These are phyloP conservation scores for Allantophomopsis lycopodina DNA, from an alignment of 2,329 filamentous ascomycete species.

Conservation along the genomic window DNA sequence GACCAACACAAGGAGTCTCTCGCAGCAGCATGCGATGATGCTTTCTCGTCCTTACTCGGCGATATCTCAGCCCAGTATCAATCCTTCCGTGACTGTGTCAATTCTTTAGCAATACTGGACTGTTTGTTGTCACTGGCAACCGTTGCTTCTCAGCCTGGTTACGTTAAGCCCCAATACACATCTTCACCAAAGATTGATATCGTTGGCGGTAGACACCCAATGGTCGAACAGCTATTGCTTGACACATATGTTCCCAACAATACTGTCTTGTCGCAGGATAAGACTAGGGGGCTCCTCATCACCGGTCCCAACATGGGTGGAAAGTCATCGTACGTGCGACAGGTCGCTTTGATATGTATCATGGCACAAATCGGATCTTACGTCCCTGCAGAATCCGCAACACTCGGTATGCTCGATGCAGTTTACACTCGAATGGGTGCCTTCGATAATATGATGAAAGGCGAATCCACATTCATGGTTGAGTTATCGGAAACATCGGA, in stretches of 20 bases:
- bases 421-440: slow-evolving; percentile 93
- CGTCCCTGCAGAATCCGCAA: slow-evolving; percentile 65
- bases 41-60: slow-evolving; percentile 58
- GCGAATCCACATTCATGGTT: slow-evolving; percentile 96
- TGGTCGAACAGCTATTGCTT: slow-evolving; percentile 83
- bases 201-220: slow-evolving; percentile 71
- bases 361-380: slow-evolving; percentile 93
- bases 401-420: slow-evolving; percentile 73
- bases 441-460: slow-evolving; percentile 88
- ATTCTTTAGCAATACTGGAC: slow-evolving; percentile 76
- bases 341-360: slow-evolving; percentile 80
- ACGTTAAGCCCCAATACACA: slow-evolving; percentile 61
- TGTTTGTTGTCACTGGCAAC: slow-evolving; percentile 77
- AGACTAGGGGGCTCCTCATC: slow-evolving; percentile 50
- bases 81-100: slow-evolving; percentile 74
- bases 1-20: slow-evolving; percentile 93
- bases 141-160: slow-evolving; percentile 76
- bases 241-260: slow-evolving; percentile 86
- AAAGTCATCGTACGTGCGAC: slow-evolving; percentile 94
- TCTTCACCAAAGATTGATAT: slow-evolving; percentile 55
- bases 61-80: slow-evolving; percentile 79
- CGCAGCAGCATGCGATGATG: slow-evolving; percentile 77
- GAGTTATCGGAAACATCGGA: slow-evolving; percentile 86
- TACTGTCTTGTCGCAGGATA: slow-evolving; percentile 50
- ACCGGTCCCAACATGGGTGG: slow-evolving; percentile 99